Conservation (phyloP, 148 eudicot species). For the Chenopodium suecicum region DNA sequence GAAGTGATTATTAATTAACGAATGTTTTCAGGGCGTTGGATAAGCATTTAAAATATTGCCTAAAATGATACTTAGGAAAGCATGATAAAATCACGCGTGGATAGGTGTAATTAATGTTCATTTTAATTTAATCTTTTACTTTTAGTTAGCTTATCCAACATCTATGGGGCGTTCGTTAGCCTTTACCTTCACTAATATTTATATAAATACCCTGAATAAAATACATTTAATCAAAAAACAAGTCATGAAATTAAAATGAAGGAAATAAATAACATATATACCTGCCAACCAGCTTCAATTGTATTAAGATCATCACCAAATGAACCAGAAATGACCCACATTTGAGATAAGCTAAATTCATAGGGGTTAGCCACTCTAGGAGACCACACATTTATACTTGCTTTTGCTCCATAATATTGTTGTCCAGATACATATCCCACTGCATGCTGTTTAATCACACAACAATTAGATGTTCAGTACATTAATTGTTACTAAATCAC, state of each 20-base stretch:
- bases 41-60: too few relatives aligned
- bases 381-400: constrained; percentile 90
- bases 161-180: too few relatives aligned
- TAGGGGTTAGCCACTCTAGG: constrained; percentile 64
- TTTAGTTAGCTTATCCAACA: too few relatives aligned
- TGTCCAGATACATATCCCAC: constrained; percentile 87
- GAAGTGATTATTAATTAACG: background rate
- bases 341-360: constrained; percentile 90
- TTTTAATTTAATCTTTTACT: too few relatives aligned
- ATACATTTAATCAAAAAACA: background rate
- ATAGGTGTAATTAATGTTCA: too few relatives aligned
- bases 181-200: too few relatives aligned
- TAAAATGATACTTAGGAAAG: too few relatives aligned
- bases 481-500: too few relatives aligned
- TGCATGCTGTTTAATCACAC: constrained; percentile 62
- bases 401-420: constrained; percentile 91
- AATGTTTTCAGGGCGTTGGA: too few relatives aligned
- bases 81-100: too few relatives aligned
- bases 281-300: constrained; percentile 99
- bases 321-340: constrained; percentile 95
- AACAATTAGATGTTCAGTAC: too few relatives aligned
- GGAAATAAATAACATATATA: constrained; percentile 15
- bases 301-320: constrained; percentile 97
- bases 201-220: background rate
- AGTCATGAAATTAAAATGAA: background rate